phyloP scores from a whole-genome alignment of 805 yeast genomes.

The Dipodascopsis uninucleata region DNA sequence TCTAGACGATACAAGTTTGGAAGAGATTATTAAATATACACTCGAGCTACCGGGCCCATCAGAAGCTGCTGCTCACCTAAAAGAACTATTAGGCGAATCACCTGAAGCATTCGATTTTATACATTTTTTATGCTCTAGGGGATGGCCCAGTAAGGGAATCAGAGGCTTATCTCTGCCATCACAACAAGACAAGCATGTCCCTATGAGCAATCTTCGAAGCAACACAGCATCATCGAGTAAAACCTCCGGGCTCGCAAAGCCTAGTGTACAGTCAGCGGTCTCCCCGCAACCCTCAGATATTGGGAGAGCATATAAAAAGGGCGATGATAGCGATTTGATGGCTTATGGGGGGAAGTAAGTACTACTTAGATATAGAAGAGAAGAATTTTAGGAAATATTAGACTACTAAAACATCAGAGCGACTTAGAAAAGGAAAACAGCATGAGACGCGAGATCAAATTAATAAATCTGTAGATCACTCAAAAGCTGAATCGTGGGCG shows the following conservation, averaged over 20 bases:
- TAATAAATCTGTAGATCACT: too few species aligned
- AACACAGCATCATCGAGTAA: slow-evolving; percentile 1
- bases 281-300: slow-evolving; percentile 5
- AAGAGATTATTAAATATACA: slow-evolving; percentile 55
- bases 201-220: slow-evolving; percentile 1
- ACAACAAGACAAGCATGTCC: not conserved
- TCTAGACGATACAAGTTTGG: slow-evolving; percentile 53
- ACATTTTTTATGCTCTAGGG: slow-evolving; percentile 18
- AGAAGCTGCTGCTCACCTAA: slow-evolving; percentile 51
- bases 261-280: too few species aligned
- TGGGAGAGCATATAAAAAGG: slow-evolving; percentile 8
- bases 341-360: slow-evolving; percentile 7
- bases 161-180: slow-evolving; percentile 1
- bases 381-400: not conserved
- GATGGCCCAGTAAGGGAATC: slow-evolving; percentile 13
- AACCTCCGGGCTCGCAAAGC: not conserved
- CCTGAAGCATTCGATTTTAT: slow-evolving; percentile 26
- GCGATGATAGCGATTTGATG: not conserved
- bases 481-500: slow-evolving; percentile 3
- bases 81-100: slow-evolving; percentile 23
- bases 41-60: slow-evolving; percentile 45
- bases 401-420: not conserved
- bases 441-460: too few species aligned
- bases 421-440: not conserved
- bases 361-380: too few species aligned